Conservation (phyloP, 129 eudicot species). For the Flaveria bidentis region DNA sequence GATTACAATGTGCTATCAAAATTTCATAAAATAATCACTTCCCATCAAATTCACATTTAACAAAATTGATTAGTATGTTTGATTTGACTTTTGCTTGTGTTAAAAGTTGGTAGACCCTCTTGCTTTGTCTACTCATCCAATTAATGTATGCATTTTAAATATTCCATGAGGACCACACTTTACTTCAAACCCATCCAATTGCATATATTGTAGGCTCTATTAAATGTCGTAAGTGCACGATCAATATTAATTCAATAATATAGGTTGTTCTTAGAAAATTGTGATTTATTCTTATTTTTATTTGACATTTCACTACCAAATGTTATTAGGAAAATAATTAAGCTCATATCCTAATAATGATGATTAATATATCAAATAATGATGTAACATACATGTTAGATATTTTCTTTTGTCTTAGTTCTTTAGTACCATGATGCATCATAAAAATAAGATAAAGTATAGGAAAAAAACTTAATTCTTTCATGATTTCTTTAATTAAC, state of each 20-base stretch:
- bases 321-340: neutral
- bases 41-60: neutral
- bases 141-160: constrained; percentile 24
- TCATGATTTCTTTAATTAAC: too few species aligned
- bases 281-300: neutral
- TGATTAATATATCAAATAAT: neutral
- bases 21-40: neutral
- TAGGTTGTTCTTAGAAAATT: neutral
- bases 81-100: constrained; percentile 36
- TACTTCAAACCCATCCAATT: constrained; percentile 31
- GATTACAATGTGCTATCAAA: neutral
- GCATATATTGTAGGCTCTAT: constrained; percentile 2
- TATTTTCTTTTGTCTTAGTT: too few species aligned
- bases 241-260: neutral
- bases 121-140: constrained; percentile 16
- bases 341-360: neutral
- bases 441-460: too few species aligned
- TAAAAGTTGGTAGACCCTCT: constrained; percentile 33
- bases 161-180: neutral
- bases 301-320: neutral
- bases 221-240: constrained; percentile 13
- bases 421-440: too few species aligned
- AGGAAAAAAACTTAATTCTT: too few species aligned
- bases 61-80: constrained; percentile 27
- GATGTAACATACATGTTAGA: too few species aligned